A percentile compares a stretch with the other conserved stretches of the same genome.
These are phyloP conservation scores for Mortierella hygrophila DNA, from an alignment of 192 early-diverging fungal species.

Conservation along the genomic window DNA sequence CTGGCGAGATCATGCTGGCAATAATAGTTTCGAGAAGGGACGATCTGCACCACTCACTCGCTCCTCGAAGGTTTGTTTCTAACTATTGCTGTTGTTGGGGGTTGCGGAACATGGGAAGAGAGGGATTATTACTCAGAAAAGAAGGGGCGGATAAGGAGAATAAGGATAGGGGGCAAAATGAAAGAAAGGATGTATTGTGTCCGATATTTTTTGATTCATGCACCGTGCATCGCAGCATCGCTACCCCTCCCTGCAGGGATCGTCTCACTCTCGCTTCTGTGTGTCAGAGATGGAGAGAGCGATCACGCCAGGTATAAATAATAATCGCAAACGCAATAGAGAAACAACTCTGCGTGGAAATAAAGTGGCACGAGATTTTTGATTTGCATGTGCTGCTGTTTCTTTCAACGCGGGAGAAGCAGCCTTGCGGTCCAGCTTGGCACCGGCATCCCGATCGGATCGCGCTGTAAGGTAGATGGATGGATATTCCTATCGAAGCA, in stretches of 20 bases:
- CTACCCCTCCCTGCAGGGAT: neutral
- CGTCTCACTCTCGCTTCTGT: neutral
- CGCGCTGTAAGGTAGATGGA: neutral
- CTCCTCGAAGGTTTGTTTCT: neutral
- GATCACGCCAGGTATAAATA: neutral
- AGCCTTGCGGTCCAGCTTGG: neutral
- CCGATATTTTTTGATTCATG: neutral
- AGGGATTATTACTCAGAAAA: conserved; percentile 1
- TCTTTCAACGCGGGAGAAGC: neutral
- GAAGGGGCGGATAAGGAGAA: neutral
- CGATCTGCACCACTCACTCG: neutral
- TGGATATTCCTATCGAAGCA: neutral
- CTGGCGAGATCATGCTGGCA: too few species aligned
- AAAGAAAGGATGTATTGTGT: neutral
- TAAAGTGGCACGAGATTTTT: neutral
- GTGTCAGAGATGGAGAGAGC: neutral
- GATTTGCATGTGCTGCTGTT: neutral
- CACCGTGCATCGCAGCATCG: neutral
- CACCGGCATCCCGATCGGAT: neutral
- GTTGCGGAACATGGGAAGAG: neutral
- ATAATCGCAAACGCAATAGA: neutral
- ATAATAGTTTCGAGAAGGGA: too few species aligned
- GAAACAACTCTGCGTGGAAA: neutral
- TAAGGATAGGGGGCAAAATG: neutral
- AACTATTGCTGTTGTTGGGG: neutral